phyloP scores from a whole-genome alignment of 163 green algal species.

The Scenedesmus sp. region DNA sequence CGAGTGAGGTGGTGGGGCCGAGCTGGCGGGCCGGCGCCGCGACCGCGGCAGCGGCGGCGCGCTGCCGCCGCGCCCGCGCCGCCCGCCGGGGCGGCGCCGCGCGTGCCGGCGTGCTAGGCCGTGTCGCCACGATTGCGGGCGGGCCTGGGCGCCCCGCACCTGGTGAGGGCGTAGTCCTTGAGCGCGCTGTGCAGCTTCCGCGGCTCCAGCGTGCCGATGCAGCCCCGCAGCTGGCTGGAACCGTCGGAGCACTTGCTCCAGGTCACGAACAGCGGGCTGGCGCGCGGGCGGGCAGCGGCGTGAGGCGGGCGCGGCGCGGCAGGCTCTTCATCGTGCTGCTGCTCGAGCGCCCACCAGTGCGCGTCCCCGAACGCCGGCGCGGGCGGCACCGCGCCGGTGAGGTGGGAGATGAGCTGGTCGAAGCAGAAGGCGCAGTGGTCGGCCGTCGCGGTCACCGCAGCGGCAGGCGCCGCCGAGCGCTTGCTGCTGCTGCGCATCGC shows the following conservation, averaged over 20 bases:
- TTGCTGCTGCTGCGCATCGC: too few relatives aligned
- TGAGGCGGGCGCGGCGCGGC: too few relatives aligned
- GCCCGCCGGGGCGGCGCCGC: too few relatives aligned
- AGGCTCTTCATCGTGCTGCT: not conserved
- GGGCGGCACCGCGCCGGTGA: not conserved
- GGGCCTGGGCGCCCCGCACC: too few relatives aligned
- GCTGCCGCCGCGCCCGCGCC: too few relatives aligned
- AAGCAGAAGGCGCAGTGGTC: slow-evolving; percentile 46
- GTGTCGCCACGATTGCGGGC: too few relatives aligned
- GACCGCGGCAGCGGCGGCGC: too few relatives aligned
- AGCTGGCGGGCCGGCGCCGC: too few relatives aligned
- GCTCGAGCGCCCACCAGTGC: not conserved
- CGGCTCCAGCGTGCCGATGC: slow-evolving; percentile 88
- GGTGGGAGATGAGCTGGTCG: slow-evolving; percentile 37
- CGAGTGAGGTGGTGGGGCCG: too few relatives aligned
- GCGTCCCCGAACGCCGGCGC: slow-evolving; percentile 26
- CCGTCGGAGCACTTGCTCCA: slow-evolving; percentile 75
- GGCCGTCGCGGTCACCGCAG: too few relatives aligned
- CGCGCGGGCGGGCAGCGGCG: not conserved
- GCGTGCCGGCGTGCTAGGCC: too few relatives aligned
- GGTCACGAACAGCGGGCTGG: slow-evolving; percentile 87
- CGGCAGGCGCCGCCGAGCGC: too few relatives aligned
- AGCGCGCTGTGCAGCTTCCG: slow-evolving; percentile 70
- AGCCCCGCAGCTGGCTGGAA: slow-evolving; percentile 72
- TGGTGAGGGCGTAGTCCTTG: slow-evolving; percentile 80